Base-by-base conservation (phyloP, 129 eudicot species). In the Helichrysum umbraculigerum region DNA sequence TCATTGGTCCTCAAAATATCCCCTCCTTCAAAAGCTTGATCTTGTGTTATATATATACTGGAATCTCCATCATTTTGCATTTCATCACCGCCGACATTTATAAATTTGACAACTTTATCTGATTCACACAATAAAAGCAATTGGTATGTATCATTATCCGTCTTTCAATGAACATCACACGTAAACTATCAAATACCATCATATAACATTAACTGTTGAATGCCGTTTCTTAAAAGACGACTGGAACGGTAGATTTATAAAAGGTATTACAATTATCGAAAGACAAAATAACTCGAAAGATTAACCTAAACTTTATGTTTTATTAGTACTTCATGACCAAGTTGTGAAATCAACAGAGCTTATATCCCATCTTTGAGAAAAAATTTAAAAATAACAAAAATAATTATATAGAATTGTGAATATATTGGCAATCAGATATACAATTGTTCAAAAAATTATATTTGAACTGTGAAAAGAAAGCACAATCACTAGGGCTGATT, bases 1-100 rank as follows among this genome's bases (percentile, higher is more conserved):
- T 79, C 84, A 34, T 84, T 68, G 19, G 87, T 84, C 64, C 64
- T 74, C 41, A 80, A 61, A 76, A 72, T 47, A 76, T 84, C 76
- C 25, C 87, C 87, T 65, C 84, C 87, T 71, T 76, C 51, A 67
- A 80, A 84, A 47, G 73, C 70, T 47, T 60, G 37, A 74, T 80
- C 87, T 10, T 66, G 61, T 47, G 44, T 44, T 11, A 84, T 57
- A 56, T n/a, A 17, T 37, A 42, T 39, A 66, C 14, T 11, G 15
- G 64, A 70, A 39, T 84, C 60, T 56, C 28, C 79, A 28, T 34
- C 73, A 59, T 66, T 73, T 10, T 47, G 66, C 62, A 76, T 30
- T 39, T 39, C 68, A 39, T 66, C 79, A 70, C 76, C 74, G 3
- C 87, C 87, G 68, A 76, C 78, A 74, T 80, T 84, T 29, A 84